Evolutionary conservation across 305 asterid species (phyloP).

Genomic region (Monarda citriodora): DNA sequence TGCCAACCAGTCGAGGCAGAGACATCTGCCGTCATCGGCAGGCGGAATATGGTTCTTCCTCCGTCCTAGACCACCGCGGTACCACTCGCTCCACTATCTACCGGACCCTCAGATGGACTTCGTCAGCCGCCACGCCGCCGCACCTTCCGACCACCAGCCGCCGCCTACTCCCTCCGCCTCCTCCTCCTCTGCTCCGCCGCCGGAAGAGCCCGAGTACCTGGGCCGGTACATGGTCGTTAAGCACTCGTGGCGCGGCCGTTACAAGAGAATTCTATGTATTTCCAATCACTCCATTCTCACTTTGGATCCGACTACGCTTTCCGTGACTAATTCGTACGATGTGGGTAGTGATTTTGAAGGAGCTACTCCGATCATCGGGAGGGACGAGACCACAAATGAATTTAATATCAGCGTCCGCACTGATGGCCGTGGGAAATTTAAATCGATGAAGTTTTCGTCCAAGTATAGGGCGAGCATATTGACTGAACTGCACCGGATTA

Average conservation of each 20-base stretch:
- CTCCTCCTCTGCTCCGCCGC: conserved; percentile 46
- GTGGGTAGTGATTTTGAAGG: conserved; percentile 88
- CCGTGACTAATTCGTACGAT: conserved; percentile 90
- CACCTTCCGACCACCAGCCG: conserved; percentile 40
- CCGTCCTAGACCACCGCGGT: conserved; percentile 70
- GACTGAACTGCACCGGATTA: conserved; percentile 90
- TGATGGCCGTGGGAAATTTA: conserved; percentile 96
- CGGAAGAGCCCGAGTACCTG: conserved; percentile 91
- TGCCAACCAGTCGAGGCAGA: conserved; percentile 98
- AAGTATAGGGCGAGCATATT: conserved; percentile 84
- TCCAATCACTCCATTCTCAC: conserved; percentile 68
- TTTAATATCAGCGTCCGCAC: conserved; percentile 85
- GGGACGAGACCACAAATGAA: conserved; percentile 83
- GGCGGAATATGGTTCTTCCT: conserved; percentile 94
- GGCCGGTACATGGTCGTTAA: conserved; percentile 86
- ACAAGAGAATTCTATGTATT: conserved; percentile 89
- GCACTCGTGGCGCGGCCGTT: conserved; percentile 99
- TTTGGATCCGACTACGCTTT: conserved; percentile 81
- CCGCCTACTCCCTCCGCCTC: conserved; percentile 43
- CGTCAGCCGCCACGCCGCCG: conserved; percentile 64
- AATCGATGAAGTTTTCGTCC: conserved; percentile 86
- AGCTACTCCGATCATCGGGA: conserved; percentile 82
- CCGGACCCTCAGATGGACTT: conserved; percentile 87
- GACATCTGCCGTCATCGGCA: conserved; percentile 86
- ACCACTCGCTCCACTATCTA: conserved; percentile 82